Evolutionary conservation across 805 yeast genomes (phyloP), one percentile per base, ranked within the genome.

Genomic region (Groenewaldozyma salmanticensis): DNA sequence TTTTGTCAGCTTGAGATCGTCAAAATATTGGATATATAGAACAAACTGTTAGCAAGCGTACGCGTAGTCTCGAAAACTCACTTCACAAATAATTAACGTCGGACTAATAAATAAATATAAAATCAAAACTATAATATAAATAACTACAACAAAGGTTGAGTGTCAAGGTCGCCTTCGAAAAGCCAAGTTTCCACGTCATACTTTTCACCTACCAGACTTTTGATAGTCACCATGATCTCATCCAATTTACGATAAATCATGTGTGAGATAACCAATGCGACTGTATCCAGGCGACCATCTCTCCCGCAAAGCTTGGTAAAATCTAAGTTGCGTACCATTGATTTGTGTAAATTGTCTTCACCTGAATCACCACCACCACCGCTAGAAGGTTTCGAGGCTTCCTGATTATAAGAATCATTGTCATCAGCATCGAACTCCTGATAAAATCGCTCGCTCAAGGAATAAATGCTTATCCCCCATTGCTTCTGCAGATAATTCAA

Each of bases 181-280:
- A 45, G 18, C 27, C n/a, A 20, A 18, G 29, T 21, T 21, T 52
- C 53, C 5, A 47, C 40, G 17, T 55, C 61, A 43, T 49, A 60
- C 21, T 52, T 50, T 43, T 61, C 65, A 4, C 65, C 65, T 2
- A 61, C 65, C 9, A 61, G 50, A 16, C 53, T 57, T 42, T 61
- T 61, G 22, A 54, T 53, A 5, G 55, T 42, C 17, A 57, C 27
- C 41, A 57, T 40, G 3, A 56, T 37, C 11, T 54, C 60, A 40
- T 61, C 65, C 5, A 60, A 34, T 5, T 62, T 48, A 40, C 58
- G 57, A 33, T 58, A 61, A 4, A 59, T 48, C 43, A 49, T 49
- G n/a, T 51, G 46, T 16, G 53, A 47, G 15, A 57, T 37, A 2
- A 59, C 42, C 19, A 54, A 36, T 1, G 56, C 57, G 15, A 54